Percentiles rank a stretch among this genome's conserved stretches.
Conservation (phyloP, 345 rosid species). For the Ceriops decandra region DNA sequence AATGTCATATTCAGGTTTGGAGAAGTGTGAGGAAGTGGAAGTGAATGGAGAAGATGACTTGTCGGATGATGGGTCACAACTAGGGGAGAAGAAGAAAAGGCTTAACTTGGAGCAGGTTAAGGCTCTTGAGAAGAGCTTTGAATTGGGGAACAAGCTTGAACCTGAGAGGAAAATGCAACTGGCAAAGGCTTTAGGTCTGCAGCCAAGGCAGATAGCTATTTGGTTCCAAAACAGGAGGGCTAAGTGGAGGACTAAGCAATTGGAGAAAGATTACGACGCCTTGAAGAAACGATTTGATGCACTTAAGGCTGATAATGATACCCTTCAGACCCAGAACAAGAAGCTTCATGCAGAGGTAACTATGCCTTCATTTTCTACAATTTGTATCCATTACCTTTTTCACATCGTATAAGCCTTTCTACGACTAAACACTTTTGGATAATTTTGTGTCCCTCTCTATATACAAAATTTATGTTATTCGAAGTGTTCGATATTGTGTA, state of each 20-base stretch:
- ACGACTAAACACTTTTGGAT: no score
- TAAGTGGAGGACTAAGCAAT: conserved; percentile 35
- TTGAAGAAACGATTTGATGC: conserved; percentile 35
- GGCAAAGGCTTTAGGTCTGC: conserved; percentile 34
- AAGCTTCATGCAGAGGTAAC: conserved; percentile 30
- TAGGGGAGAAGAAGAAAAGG: conserved; percentile 39
- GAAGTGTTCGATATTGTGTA: no score
- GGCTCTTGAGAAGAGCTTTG: conserved; percentile 36
- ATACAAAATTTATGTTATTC: no score
- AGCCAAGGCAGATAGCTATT: conserved; percentile 35
- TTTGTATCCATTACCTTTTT: no score
- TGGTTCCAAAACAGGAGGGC: conserved; percentile 41
- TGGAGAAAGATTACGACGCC: conserved; percentile 33
- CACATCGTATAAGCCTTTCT: no score
- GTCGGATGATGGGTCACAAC: conserved; percentile 56
- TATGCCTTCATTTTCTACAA: no score
- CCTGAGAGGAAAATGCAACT: conserved; percentile 36
- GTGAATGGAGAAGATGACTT: conserved; percentile 60
- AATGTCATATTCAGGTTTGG: conserved; percentile 61
- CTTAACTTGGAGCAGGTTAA: conserved; percentile 33
- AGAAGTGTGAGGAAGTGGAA: conserved; percentile 37
- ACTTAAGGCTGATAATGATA: conserved; percentile 31
- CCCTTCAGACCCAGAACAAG: conserved; percentile 30
- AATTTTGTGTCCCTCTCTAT: no score
- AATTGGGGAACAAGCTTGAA: conserved; percentile 34